Evolutionary conservation across 768 basidiomycete genomes (phyloP), one percentile per base, ranked within the genome.

Genomic region (Lactarius tabidus): DNA sequence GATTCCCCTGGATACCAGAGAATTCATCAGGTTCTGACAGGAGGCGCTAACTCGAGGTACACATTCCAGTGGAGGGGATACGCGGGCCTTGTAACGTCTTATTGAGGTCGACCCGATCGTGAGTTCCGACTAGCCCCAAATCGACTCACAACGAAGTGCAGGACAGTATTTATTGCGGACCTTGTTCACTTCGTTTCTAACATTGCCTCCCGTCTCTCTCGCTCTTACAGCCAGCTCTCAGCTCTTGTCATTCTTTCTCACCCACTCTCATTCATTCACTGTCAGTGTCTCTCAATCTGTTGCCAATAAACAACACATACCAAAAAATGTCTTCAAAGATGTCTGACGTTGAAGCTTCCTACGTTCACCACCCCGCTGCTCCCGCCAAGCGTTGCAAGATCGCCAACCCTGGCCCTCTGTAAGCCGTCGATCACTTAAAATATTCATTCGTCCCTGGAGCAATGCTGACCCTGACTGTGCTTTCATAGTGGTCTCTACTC

Each of bases 401-500:
- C 9, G 64, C 41, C 35, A 64, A 91, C 77, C 87, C 89, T 14
- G 85, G 78, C 12, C 75, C 84, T 26, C 81, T 87, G 81, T 84
- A 66, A 65, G 80, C 72, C 31, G 31, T 60, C 23, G n/a, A n/a
- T n/a, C n/a, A n/a, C n/a, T n/a, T n/a, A n/a, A n/a, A n/a, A n/a
- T n/a, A n/a, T n/a, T n/a, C n/a, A n/a, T n/a, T n/a, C n/a, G n/a
- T n/a, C 33, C 33, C 33, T 33, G 33, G 33, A 33, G 33, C 33
- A 33, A 33, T 8, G 33, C 87, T 12, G 90, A 90, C 15, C 23
- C 10, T 23, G 33, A n/a, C 17, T 35, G 18, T 91, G 72, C 84
- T 62, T 79, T 1, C 6, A 90, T 70, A 90, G 90, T 29, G 91
- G 92, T 31, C 79, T 93, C 43, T 89, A 89, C 74, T 86, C 88